Conservation (phyloP, 169 alveolate species). For the Cryptosporidium muris region DNA sequence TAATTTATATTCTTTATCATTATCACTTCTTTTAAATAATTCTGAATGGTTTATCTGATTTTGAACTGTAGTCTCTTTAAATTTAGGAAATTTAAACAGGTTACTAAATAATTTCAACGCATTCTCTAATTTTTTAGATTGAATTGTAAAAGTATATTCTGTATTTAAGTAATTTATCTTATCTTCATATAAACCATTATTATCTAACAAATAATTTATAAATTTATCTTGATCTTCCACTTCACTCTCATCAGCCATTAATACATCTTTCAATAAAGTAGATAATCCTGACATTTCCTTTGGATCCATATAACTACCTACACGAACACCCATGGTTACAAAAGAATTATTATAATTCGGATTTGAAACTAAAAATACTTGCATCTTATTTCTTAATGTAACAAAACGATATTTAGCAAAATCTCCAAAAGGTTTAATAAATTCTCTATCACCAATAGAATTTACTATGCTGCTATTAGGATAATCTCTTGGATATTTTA, state of each 20-base stretch:
- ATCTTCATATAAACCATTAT: slow-evolving; percentile 15
- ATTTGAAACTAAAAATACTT: slow-evolving; percentile 48
- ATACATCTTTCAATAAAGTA: slow-evolving; percentile 22
- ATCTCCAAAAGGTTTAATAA: slow-evolving; percentile 17
- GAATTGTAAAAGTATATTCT: slow-evolving; percentile 26
- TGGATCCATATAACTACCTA: slow-evolving; percentile 58
- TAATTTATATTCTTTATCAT: slow-evolving; percentile 9
- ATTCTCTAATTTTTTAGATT: slow-evolving; percentile 15
- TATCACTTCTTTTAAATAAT: no score
- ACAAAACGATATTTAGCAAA: slow-evolving; percentile 27
- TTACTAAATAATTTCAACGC: slow-evolving; percentile 32
- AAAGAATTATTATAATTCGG: not conserved
- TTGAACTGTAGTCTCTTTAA: slow-evolving; percentile 22
- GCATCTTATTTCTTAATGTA: slow-evolving; percentile 23
- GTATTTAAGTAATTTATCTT: slow-evolving; percentile 22
- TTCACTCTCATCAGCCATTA: slow-evolving; percentile 12
- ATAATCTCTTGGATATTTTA: no score
- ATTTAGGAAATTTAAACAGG: slow-evolving; percentile 4
- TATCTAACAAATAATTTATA: slow-evolving; percentile 10
- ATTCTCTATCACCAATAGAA: slow-evolving; percentile 28
- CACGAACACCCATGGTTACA: slow-evolving; percentile 42
- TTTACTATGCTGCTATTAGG: not conserved
- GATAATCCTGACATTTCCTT: slow-evolving; percentile 40
- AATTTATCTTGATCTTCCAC: not conserved
- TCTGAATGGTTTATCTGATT: no score